These are phyloP conservation scores for Dothistroma pini DNA, from an alignment of 2,329 filamentous ascomycete genomes.

Conservation along the genomic window DNA sequence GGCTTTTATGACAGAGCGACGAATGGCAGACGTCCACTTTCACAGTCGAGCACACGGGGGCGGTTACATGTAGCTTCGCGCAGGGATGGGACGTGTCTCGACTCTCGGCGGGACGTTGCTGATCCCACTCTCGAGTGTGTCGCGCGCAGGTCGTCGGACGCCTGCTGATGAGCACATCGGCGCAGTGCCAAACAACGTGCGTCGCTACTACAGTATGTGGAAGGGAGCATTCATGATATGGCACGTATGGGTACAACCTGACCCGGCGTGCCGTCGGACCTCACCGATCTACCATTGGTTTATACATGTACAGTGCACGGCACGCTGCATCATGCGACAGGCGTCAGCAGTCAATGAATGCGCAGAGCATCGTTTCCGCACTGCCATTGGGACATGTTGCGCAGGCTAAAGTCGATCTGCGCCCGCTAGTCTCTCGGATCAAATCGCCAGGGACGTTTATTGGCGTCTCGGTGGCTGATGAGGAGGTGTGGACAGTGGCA, in stretches of 20 bases:
- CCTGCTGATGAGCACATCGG: too few relatives aligned
- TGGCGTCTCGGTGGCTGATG: conserved; percentile 10
- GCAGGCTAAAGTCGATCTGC: conserved; percentile 12
- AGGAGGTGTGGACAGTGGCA: not conserved
- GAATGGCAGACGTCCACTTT: conserved; percentile 3
- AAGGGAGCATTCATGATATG: too few relatives aligned
- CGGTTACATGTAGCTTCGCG: too few relatives aligned
- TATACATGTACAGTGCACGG: conserved; percentile 4
- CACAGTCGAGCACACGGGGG: conserved; percentile 10
- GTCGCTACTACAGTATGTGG: too few relatives aligned
- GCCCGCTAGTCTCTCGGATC: conserved; percentile 16
- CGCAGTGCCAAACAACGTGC: too few relatives aligned
- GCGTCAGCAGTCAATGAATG: conserved; percentile 17
- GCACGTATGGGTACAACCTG: too few relatives aligned
- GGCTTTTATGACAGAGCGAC: not conserved
- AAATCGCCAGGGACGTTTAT: conserved; percentile 17
- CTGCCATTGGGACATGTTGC: conserved; percentile 22
- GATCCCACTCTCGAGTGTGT: too few relatives aligned
- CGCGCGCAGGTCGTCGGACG: too few relatives aligned
- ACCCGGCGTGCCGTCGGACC: too few relatives aligned
- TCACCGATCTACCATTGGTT: not conserved
- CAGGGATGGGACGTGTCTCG: too few relatives aligned
- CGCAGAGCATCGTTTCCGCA: conserved; percentile 10
- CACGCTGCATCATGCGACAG: not conserved
- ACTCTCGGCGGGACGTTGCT: too few relatives aligned